These are phyloP conservation scores for Eucalyptus lansdowneana DNA, from an alignment of 345 rosid species.

Conservation along the genomic window DNA sequence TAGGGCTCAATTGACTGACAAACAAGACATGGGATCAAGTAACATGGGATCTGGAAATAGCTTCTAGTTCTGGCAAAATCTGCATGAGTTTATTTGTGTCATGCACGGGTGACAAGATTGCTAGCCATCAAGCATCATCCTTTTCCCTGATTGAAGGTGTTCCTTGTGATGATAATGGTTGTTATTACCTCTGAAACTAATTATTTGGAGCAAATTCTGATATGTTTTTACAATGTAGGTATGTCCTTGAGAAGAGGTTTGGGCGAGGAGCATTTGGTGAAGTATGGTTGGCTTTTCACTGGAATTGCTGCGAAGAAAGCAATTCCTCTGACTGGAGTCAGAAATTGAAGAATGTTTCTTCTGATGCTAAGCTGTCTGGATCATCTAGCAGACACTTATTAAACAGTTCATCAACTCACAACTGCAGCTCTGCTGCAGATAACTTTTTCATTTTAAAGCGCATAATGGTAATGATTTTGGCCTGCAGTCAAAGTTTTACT, in stretches of 20 bases:
- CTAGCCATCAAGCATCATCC: neutral
- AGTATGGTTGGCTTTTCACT: conserved; percentile 88
- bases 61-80: neutral
- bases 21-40: neutral
- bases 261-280: conserved; percentile 95
- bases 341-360: conserved; percentile 21
- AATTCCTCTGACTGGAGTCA: conserved; percentile 30
- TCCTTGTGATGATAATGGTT: neutral
- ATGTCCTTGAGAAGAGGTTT: conserved; percentile 71
- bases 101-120: neutral
- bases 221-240: conserved; percentile 29
- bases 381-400: conserved; percentile 9
- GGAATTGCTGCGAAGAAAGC: conserved; percentile 53
- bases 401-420: conserved; percentile 18
- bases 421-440: conserved; percentile 26
- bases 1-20: neutral
- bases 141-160: neutral
- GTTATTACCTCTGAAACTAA: neutral
- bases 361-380: conserved; percentile 6
- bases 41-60: neutral
- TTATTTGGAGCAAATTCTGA: neutral
- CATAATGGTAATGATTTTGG: conserved; percentile 51
- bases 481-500: neutral
- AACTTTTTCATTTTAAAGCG: conserved; percentile 76
- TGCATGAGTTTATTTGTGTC: neutral